A percentile compares a stretch with the other conserved stretches of the same genome.
phyloP scores from a whole-genome alignment of 208 protist genomes.

The Acanthamoeba castellanii region DNA sequence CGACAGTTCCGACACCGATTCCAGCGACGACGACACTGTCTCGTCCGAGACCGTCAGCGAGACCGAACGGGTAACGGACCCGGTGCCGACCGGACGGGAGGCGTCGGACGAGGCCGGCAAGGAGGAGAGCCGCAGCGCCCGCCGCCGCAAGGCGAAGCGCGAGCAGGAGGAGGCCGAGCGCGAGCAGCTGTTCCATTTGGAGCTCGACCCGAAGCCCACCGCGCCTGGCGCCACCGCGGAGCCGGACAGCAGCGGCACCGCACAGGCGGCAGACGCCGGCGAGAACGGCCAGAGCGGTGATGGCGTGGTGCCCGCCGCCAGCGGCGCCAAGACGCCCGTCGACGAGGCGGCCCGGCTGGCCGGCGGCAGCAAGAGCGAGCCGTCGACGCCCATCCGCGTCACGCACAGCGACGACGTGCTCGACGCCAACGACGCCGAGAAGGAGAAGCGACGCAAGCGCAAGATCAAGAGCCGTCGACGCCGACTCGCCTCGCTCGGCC shows the following conservation, averaged over 20 bases:
- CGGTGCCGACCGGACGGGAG: neutral
- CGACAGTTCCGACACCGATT: neutral
- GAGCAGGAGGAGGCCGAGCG: conserved; percentile 11
- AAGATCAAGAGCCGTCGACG: conserved; percentile 22
- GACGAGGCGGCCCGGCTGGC: neutral
- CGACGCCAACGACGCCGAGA: conserved; percentile 16
- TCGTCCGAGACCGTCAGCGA: neutral
- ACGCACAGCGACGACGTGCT: conserved; percentile 28
- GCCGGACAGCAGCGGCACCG: neutral
- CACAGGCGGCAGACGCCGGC: neutral
- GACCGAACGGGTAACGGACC: neutral
- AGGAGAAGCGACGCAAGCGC: conserved; percentile 50
- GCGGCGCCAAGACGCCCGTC: neutral
- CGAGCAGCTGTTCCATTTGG: conserved; percentile 54
- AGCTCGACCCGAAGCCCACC: conserved; percentile 19
- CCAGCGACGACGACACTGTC: neutral
- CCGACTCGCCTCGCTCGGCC: neutral
- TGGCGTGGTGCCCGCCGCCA: neutral
- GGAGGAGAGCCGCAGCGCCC: neutral
- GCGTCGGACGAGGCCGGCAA: neutral
- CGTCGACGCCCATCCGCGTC: neutral
- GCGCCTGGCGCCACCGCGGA: neutral
- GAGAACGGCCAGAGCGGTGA: neutral
- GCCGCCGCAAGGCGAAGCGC: neutral
- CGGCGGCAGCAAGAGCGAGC: conserved; percentile 44